Conservation (phyloP, 192 early-diverging fungal genomes). For the Coemansia sp. region DNA sequence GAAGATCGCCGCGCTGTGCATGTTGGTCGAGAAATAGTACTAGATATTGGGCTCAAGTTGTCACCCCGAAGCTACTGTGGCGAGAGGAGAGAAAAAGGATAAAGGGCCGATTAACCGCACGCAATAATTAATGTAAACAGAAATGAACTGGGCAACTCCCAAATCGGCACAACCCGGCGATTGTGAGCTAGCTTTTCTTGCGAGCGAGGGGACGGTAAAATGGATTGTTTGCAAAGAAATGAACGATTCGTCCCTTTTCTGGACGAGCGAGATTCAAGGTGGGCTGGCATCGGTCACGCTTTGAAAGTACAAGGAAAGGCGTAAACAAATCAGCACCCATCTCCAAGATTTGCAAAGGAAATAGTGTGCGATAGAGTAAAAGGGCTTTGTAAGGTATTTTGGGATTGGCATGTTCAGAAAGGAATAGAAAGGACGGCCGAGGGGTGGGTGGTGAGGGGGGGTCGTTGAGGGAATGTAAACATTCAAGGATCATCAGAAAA, state of each 20-base stretch:
- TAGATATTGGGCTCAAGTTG: not conserved
- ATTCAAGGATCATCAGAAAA: constrained; percentile 10
- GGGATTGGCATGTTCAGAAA: constrained; percentile 2
- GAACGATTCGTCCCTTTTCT: not conserved
- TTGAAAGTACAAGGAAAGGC: too few species aligned
- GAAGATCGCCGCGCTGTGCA: constrained; percentile 11
- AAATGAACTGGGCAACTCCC: not conserved
- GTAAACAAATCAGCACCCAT: too few species aligned
- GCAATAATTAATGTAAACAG: constrained; percentile 1
- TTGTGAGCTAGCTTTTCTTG: not conserved
- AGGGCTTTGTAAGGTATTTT: constrained; percentile 7
- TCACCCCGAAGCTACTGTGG: not conserved
- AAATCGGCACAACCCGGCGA: not conserved
- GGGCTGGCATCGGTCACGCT: too few species aligned
- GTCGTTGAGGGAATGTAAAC: constrained; percentile 1
- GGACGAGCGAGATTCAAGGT: not conserved
- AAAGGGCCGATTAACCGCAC: not conserved
- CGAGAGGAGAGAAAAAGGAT: not conserved
- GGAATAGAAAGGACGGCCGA: not conserved
- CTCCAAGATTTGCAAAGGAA: too few species aligned
- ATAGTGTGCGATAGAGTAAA: constrained; percentile 7
- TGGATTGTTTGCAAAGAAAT: not conserved
- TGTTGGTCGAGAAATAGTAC: constrained; percentile 5
- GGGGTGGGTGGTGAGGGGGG: not conserved
- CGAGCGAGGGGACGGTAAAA: not conserved